Evolutionary conservation across 176 grass and related monocot species (phyloP).

Genomic region (Phyllostachys edulis): DNA sequence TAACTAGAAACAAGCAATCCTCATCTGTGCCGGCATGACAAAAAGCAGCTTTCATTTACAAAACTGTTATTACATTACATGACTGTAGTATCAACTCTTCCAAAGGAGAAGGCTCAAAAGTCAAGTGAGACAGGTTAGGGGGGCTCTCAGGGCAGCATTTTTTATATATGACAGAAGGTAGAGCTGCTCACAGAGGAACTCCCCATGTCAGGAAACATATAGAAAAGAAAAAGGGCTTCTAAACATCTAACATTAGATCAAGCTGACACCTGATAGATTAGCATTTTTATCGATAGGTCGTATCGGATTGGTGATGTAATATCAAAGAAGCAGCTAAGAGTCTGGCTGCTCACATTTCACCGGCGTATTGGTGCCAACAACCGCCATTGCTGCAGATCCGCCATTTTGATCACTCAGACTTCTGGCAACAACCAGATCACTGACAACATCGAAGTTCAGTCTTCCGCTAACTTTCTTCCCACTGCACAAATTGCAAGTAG

Average conservation of each 20-base stretch:
- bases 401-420: constrained; percentile 58
- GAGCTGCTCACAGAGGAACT: constrained; percentile 53
- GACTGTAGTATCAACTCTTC: constrained; percentile 16
- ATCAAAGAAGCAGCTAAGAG: constrained; percentile 1
- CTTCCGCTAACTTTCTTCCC: constrained; percentile 61
- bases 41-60: constrained; percentile 56
- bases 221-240: constrained; percentile 1
- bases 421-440: constrained; percentile 69
- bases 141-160: constrained; percentile 54
- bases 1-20: neutral
- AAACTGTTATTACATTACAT: constrained; percentile 28
- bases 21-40: neutral
- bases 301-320: neutral
- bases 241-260: constrained; percentile 20
- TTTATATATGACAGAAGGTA: constrained; percentile 30
- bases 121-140: neutral
- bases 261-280: constrained; percentile 22
- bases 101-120: neutral
- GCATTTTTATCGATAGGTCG: constrained; percentile 1
- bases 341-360: constrained; percentile 68
- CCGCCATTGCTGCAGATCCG: constrained; percentile 7
- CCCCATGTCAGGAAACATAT: constrained; percentile 40
- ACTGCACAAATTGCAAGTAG: constrained; percentile 34
- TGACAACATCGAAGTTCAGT: constrained; percentile 86
- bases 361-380: constrained; percentile 19